Conservation (phyloP, 495 filamentous ascomycete genomes). For the Cercophora scortea region DNA sequence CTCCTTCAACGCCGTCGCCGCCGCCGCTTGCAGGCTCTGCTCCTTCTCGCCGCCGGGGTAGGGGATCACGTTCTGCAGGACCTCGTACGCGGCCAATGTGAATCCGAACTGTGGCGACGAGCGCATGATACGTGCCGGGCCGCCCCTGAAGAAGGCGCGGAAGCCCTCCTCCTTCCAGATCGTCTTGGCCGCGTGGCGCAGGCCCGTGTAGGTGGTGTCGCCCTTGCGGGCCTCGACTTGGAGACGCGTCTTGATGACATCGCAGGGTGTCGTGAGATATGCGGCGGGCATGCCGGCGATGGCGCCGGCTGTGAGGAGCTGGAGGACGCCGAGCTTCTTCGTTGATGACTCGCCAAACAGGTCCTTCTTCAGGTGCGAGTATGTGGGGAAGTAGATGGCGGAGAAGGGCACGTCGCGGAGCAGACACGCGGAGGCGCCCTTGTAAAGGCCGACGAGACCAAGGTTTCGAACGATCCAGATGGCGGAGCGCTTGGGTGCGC, state of each 20-base stretch:
- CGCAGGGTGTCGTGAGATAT: slow-evolving; percentile 93
- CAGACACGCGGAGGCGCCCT: slow-evolving; percentile 92
- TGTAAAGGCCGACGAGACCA: slow-evolving; percentile 92
- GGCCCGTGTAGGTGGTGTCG: slow-evolving; percentile 72
- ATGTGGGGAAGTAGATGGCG: slow-evolving; percentile 97
- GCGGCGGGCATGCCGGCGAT: slow-evolving; percentile 98
- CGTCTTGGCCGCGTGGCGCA: slow-evolving; percentile 79
- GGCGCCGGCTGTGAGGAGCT: slow-evolving; percentile 89
- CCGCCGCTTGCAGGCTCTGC: slow-evolving; percentile 16
- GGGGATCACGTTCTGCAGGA: slow-evolving; percentile 76
- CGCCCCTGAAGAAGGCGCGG: slow-evolving; percentile 96
- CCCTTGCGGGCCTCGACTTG: slow-evolving; percentile 97
- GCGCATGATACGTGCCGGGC: slow-evolving; percentile 85
- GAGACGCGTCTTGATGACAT: slow-evolving; percentile 97
- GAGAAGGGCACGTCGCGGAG: slow-evolving; percentile 96
- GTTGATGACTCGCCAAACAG: slow-evolving; percentile 84
- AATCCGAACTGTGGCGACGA: slow-evolving; percentile 97
- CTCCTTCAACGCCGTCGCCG: slow-evolving; percentile 32
- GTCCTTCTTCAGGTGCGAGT: slow-evolving; percentile 88
- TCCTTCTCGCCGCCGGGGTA: slow-evolving; percentile 56
- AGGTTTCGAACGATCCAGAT: slow-evolving; percentile 97
- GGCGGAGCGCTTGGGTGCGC: slow-evolving; percentile 75
- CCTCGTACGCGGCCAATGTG: slow-evolving; percentile 89
- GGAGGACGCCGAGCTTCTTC: slow-evolving; percentile 84
- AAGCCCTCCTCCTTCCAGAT: slow-evolving; percentile 88